Percentiles rank a stretch among this genome's conserved stretches.
These are phyloP conservation scores for Kwoniella sp. DNA, from an alignment of 768 basidiomycete genomes.

Conservation along the genomic window DNA sequence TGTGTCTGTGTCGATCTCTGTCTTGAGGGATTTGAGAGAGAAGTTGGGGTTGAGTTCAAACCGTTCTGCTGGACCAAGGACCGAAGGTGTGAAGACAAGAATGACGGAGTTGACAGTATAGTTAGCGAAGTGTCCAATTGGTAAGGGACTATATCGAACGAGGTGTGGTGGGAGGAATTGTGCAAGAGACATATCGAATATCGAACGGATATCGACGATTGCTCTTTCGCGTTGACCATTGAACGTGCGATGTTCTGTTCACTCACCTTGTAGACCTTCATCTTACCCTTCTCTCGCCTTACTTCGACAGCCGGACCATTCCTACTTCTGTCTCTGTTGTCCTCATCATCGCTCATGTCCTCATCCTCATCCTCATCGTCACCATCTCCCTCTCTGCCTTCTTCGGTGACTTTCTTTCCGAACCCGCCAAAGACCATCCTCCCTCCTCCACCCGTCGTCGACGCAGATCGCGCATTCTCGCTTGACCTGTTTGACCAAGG, in stretches of 20 bases:
- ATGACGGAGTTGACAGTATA: too few species aligned
- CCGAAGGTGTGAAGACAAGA: too few species aligned
- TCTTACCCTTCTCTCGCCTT: slow-evolving; percentile 9
- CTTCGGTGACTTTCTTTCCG: slow-evolving; percentile 13
- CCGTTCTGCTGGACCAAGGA: background rate
- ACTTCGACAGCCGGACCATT: slow-evolving; percentile 5
- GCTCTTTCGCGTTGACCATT: too few species aligned
- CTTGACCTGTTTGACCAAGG: background rate
- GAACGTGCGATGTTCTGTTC: too few species aligned
- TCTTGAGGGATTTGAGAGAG: background rate
- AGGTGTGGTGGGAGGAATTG: too few species aligned
- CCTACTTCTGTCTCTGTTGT: background rate
- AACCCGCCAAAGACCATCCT: slow-evolving; percentile 44
- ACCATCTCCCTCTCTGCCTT: slow-evolving; percentile 3
- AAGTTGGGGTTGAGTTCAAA: background rate
- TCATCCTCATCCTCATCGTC: slow-evolving; percentile 24
- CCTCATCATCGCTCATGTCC: slow-evolving; percentile 6
- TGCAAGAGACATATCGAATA: too few species aligned
- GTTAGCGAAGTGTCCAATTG: too few species aligned
- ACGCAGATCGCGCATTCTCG: background rate
- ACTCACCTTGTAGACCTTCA: too few species aligned
- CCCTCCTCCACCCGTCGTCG: slow-evolving; percentile 28
- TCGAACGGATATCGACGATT: too few species aligned
- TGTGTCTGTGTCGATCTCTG: slow-evolving; percentile 1
- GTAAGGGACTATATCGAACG: too few species aligned